Evolutionary conservation across 2,329 filamentous ascomycete genomes (phyloP).

Genomic region (Didymella sp.): DNA sequence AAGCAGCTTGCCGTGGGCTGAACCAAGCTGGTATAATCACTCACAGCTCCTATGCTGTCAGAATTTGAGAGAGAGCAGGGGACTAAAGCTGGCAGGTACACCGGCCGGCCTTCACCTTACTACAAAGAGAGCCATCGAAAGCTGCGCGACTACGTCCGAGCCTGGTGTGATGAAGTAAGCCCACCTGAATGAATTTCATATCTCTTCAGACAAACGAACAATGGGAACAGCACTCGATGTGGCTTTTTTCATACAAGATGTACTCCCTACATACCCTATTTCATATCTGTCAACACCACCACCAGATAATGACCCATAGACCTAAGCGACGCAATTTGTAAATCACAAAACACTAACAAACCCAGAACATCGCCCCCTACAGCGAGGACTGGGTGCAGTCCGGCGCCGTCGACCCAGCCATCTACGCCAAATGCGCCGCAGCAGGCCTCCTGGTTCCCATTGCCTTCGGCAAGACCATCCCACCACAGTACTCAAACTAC

Average conservation of each 20-base stretch:
- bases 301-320: too few species aligned
- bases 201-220: too few species aligned
- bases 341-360: conserved; percentile 9
- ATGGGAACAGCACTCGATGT: too few species aligned
- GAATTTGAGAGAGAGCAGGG: not conserved
- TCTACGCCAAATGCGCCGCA: conserved; percentile 39
- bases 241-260: too few species aligned
- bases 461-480: conserved; percentile 40
- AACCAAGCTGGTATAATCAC: conserved; percentile 37
- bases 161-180: conserved; percentile 41
- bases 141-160: conserved; percentile 39
- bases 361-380: conserved; percentile 35
- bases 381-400: conserved; percentile 39
- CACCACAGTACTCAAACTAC: conserved; percentile 35
- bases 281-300: too few species aligned
- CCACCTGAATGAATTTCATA: not conserved
- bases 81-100: conserved; percentile 32
- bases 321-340: not conserved
- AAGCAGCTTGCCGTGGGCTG: conserved; percentile 42
- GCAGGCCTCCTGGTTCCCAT: conserved; percentile 43
- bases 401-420: conserved; percentile 32
- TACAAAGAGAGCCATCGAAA: conserved; percentile 41
- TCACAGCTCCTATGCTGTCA: not conserved
- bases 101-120: conserved; percentile 42
- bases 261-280: too few species aligned